Conservation (phyloP, 1,284 basidiomycete species). For the Irpex sp. region DNA sequence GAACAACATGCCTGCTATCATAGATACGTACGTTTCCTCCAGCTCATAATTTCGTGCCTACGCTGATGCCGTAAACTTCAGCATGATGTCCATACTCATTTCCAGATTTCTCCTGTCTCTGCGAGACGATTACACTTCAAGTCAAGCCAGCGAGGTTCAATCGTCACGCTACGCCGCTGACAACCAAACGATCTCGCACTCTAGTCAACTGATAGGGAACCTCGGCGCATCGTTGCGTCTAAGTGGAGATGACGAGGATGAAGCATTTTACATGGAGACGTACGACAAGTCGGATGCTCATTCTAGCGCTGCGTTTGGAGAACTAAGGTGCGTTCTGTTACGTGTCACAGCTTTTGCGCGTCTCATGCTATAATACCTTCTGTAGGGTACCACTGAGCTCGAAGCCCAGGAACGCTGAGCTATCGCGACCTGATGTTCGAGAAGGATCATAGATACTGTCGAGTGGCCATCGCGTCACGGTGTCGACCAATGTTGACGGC, state of each 20-base stretch:
- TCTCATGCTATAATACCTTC: no score
- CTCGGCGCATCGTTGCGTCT: neutral
- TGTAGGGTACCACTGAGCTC: no score
- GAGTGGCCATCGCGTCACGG: no score
- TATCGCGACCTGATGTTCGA: no score
- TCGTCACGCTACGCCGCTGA: neutral
- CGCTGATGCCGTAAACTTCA: neutral
- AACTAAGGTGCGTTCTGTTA: no score
- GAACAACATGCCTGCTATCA: neutral
- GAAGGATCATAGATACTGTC: no score
- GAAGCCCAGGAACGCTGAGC: no score
- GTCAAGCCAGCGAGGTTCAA: neutral
- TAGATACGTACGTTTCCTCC: neutral
- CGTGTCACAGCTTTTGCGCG: no score
- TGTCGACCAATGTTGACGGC: no score
- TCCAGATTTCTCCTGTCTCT: neutral
- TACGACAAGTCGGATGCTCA: no score
- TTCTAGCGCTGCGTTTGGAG: no score
- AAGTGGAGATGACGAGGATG: neutral
- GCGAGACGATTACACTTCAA: neutral
- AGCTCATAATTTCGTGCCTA: neutral
- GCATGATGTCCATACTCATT: neutral
- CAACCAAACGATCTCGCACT: neutral
- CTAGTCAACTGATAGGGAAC: neutral
- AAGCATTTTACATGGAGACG: neutral